These are phyloP conservation scores for Prunus yedoensis DNA, from an alignment of 331 rosid species.

Conservation along the genomic window DNA sequence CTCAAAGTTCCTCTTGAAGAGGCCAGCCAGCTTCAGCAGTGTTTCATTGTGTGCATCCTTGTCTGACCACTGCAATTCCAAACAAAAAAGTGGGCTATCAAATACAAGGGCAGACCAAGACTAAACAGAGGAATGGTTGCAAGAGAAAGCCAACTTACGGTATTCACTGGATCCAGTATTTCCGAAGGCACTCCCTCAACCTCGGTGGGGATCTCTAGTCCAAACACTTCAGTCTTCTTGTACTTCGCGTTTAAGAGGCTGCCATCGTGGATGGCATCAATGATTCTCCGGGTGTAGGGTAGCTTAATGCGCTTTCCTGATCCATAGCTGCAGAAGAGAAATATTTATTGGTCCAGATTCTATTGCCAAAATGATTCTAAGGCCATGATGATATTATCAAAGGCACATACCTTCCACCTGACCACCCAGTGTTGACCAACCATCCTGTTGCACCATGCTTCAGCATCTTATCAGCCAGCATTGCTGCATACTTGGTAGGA, in stretches of 20 bases:
- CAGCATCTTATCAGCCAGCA: constrained; percentile 92
- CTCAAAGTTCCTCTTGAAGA: constrained; percentile 72
- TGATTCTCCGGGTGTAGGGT: constrained; percentile 78
- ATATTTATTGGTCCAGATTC: neutral
- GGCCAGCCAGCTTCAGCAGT: constrained; percentile 56
- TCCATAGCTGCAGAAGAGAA: constrained; percentile 58
- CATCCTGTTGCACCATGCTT: constrained; percentile 84
- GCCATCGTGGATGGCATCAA: constrained; percentile 89
- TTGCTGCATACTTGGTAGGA: constrained; percentile 90
- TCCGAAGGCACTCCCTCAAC: constrained; percentile 85
- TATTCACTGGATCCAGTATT: constrained; percentile 70
- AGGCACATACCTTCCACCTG: constrained; percentile 70
- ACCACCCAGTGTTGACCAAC: constrained; percentile 98
- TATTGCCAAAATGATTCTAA: neutral
- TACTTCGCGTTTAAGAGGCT: constrained; percentile 61
- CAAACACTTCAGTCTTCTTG: constrained; percentile 71
- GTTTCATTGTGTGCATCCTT: constrained; percentile 57
- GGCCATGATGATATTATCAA: neutral
- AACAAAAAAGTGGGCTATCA: neutral
- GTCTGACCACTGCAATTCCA: constrained; percentile 66
- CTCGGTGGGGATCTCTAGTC: constrained; percentile 73
- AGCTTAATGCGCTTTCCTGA: constrained; percentile 71
- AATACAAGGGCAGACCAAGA: neutral
- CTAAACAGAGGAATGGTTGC: neutral
- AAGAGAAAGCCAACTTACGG: constrained; percentile 49